Conservation (phyloP, 2,329 filamentous ascomycete species). For the Onygena corvina region DNA sequence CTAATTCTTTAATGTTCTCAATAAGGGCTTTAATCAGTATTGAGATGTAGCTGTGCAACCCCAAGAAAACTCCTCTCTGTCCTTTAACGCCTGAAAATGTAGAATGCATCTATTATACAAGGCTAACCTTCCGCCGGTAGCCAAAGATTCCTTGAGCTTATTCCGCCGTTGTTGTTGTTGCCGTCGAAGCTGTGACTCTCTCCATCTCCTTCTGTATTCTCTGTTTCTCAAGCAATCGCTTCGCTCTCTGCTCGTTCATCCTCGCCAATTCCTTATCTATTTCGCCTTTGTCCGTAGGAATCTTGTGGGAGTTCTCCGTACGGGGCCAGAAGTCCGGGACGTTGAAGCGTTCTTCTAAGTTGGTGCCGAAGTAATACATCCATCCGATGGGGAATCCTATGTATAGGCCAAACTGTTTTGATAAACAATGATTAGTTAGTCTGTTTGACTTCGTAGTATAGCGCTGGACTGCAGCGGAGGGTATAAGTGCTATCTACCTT, state of each 20-base stretch:
- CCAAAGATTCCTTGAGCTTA: too few species aligned
- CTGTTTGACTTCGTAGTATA: neutral
- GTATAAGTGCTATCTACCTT: conserved; percentile 50
- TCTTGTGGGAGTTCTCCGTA: conserved; percentile 41
- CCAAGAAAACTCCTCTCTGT: neutral
- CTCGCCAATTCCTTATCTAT: conserved; percentile 70
- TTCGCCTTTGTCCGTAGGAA: conserved; percentile 42
- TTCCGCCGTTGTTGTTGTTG: neutral
- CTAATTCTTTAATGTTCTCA: too few species aligned
- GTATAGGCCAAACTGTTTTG: conserved; percentile 81
- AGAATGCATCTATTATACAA: neutral
- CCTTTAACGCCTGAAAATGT: conserved; percentile 1
- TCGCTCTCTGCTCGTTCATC: conserved; percentile 43
- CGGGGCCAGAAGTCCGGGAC: conserved; percentile 92
- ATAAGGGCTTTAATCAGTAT: neutral
- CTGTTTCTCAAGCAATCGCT: conserved; percentile 28
- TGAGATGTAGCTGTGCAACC: neutral
- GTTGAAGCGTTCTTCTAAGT: conserved; percentile 82
- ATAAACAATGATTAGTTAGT: neutral
- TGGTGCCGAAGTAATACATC: conserved; percentile 99
- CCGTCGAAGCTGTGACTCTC: neutral
- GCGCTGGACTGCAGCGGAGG: conserved; percentile 1
- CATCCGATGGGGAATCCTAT: conserved; percentile 96
- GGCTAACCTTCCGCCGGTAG: neutral
- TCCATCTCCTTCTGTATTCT: conserved; percentile 13